phyloP scores from a whole-genome alignment of 129 eudicot genomes.

The Lactuca sativa region DNA sequence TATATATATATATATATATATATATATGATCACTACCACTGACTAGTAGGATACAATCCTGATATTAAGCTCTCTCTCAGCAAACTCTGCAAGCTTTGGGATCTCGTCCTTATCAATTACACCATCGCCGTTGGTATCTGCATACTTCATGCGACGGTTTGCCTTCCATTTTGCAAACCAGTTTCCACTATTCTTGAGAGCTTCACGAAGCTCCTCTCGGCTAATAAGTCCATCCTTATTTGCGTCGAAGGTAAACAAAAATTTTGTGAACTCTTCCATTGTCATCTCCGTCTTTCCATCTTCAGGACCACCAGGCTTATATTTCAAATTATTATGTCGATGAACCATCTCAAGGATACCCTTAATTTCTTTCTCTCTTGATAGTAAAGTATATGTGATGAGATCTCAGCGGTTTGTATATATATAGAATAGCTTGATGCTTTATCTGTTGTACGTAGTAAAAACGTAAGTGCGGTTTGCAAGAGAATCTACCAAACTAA shows the following conservation, averaged over 20 bases:
- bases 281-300: conserved; percentile 34
- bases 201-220: conserved; percentile 27
- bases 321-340: background rate
- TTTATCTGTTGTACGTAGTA: background rate
- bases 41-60: conserved; percentile 4
- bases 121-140: conserved; percentile 28
- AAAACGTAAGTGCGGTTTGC: background rate
- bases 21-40: background rate
- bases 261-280: conserved; percentile 20
- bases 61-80: conserved; percentile 27
- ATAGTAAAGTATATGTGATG: background rate
- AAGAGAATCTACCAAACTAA: background rate
- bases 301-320: background rate
- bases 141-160: conserved; percentile 16
- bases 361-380: background rate
- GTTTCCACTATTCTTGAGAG: conserved; percentile 17
- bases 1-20: background rate
- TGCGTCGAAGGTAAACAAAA: conserved; percentile 19
- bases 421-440: background rate
- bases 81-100: conserved; percentile 29
- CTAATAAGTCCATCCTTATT: conserved; percentile 30
- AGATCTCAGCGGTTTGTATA: background rate
- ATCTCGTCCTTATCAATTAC: conserved; percentile 28
- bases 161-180: conserved; percentile 29
- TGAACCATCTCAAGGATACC: background rate